Evolutionary conservation across 371 early-diverging fungal genomes (phyloP), one percentile per base, ranked within the genome.

Genomic region (Mortierella sp.): DNA sequence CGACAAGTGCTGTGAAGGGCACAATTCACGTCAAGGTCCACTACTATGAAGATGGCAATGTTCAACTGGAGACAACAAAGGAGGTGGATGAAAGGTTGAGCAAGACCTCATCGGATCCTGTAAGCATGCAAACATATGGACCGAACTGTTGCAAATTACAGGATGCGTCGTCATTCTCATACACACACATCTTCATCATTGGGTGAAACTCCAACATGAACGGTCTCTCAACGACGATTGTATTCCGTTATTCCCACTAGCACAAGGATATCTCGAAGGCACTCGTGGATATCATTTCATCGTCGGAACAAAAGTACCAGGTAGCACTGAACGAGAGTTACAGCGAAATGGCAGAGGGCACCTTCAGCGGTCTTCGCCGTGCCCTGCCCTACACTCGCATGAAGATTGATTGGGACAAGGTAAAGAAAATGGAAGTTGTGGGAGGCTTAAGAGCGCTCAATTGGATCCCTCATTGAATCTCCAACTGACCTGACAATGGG

Each of bases 11-110:
- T 40, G 69, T 96, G 16, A 89, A 82, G 60, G 97, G 97, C 3
- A 63, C 62, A 13, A 67, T 93, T 41, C 87, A 88, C 70, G 88
- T 91, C 25, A 84, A 90, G 50, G 95, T 98, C 19, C 99, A 98
- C 70, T 98, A 98, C 80, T 98, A 94, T 78, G 99, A 98, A 83
- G 97, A 98, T 64, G 99, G 99, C 27, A 98, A 98, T 66, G 97
- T 98, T 44, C 99, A 98, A 79, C 78, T 96, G 59, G 91, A 93
- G 59, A 84, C 93, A 17, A 83, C 83, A 22, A 92, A 94, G 70
- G 89, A 89, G 0, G 67, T 89, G 48, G 81, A 83, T n/a, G 78
- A 79, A 3, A 77, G 73, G 48, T 46, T 84, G 39, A 49, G 49
- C 53, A 67, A 67, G 61, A 47, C n/a, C 17, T 21, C 73, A 4